phyloP scores from a whole-genome alignment of 2,329 filamentous ascomycete genomes.

The Aureobasidium sp. region DNA sequence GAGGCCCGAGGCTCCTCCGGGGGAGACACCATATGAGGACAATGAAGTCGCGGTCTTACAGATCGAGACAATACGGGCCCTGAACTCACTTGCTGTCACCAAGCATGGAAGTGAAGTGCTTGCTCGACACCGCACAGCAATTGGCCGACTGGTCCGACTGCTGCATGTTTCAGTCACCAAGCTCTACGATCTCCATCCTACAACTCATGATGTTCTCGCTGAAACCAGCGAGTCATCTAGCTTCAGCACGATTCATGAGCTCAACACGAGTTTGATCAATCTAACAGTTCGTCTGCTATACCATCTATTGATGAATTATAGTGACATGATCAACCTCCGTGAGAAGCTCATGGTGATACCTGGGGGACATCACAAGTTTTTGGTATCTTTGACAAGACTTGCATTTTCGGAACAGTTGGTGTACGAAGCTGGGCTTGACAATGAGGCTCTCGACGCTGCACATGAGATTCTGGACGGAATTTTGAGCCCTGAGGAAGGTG shows the following conservation, averaged over 20 bases:
- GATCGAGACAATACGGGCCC: constrained; percentile 37
- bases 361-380: constrained; percentile 72
- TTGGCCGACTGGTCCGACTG: constrained; percentile 67
- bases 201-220: constrained; percentile 19
- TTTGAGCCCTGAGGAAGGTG: constrained; percentile 71
- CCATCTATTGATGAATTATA: constrained; percentile 45
- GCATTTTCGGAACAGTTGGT: constrained; percentile 76
- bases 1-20: constrained; percentile 33
- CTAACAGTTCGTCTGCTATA: constrained; percentile 52
- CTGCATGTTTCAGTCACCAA: constrained; percentile 63
- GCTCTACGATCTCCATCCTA: constrained; percentile 41
- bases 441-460: constrained; percentile 71
- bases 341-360: constrained; percentile 61
- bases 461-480: constrained; percentile 72
- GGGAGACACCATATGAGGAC: constrained; percentile 33
- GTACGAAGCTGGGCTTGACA: constrained; percentile 66
- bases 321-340: constrained; percentile 55
- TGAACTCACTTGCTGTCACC: constrained; percentile 53
- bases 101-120: constrained; percentile 57
- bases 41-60: constrained; percentile 37
- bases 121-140: constrained; percentile 57
- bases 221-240: constrained; percentile 12
- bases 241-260: constrained; percentile 26
- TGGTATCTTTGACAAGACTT: constrained; percentile 72
- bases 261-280: constrained; percentile 47